These are phyloP conservation scores for Silene noctiflora DNA, from an alignment of 179 eudicot species.

Conservation along the genomic window DNA sequence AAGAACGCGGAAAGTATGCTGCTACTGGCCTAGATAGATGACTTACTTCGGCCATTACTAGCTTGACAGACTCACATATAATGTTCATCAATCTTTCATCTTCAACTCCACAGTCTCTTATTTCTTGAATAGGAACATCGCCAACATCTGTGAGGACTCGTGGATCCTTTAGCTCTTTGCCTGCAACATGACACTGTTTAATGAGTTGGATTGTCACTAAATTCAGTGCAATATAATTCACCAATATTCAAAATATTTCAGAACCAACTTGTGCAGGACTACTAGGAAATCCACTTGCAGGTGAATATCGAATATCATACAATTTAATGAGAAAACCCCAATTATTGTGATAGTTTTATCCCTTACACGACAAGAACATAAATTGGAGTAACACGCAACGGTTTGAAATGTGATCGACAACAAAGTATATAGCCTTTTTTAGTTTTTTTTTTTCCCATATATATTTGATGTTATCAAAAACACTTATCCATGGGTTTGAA, in stretches of 20 bases:
- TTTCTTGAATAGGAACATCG: constrained; percentile 93
- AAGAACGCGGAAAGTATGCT: background rate
- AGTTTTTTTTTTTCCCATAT: no score
- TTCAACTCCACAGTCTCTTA: constrained; percentile 89
- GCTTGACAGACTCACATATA: constrained; percentile 79
- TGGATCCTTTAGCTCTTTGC: constrained; percentile 82
- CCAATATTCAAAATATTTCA: background rate
- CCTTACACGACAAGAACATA: constrained; percentile 1
- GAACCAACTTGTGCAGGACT: background rate
- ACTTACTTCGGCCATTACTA: constrained; percentile 93
- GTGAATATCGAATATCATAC: background rate
- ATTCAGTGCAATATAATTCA: background rate
- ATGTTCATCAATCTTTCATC: constrained; percentile 90
- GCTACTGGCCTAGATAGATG: constrained; percentile 1
- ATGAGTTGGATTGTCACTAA: background rate
- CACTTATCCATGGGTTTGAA: background rate
- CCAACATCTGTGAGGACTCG: constrained; percentile 92
- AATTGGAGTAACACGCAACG: background rate
- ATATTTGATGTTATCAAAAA: background rate
- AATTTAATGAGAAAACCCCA: background rate
- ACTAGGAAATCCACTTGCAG: background rate
- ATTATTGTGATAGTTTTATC: background rate
- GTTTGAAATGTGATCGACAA: background rate
- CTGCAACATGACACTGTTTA: constrained; percentile 41
- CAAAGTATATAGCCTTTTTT: background rate